Evolutionary conservation across 331 rosid genomes (phyloP), one percentile per base, ranked within the genome.

Genomic region (Prunus yedoensis): DNA sequence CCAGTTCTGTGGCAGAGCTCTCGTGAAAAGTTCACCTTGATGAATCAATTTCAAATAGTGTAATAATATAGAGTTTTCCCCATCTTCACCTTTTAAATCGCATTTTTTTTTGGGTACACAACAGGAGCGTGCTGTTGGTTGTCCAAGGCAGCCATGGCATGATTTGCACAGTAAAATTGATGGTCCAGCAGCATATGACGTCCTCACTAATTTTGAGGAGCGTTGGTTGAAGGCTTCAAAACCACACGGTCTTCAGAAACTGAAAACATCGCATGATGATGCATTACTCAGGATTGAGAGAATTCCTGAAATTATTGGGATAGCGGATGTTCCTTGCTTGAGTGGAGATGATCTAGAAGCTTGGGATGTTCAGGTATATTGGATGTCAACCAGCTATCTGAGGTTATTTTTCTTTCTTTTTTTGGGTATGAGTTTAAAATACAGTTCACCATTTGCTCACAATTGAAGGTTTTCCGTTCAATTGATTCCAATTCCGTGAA

Each of bases 101-200:
- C 16, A 25, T 73, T 74, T n/a, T 7, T 18, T 21, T 74, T 47
- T 49, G 32, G 41, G 9, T 6, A 74, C 38, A 71, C 47, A 66
- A 28, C 80, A 89, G 92, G 91, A 88, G 46, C 83, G 83, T 46
- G 69, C 71, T 71, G 76, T 51, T 84, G 97, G 89, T 50, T 87
- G 93, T 87, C 97, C 97, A 66, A 87, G 99, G 80, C 81, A 94
- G 78, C 97, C 99, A 62, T 94, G 99, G 99, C 99, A 94, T 86
- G 97, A 94, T 90, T 81, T 94, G 89, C 99, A 91, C 81, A 83
- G 91, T 53, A 71, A 77, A 80, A 80, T 94, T 77, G 97, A 90
- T 43, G 99, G 99, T 56, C 93, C 96, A 2, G 96, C 96, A 10
- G 97, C 99, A 10, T 94, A 91, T 32, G 99, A 94, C 69, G 74